Percentiles rank a stretch among this genome's conserved stretches.
These are phyloP conservation scores for Phytophthora agathidicida DNA, from an alignment of 352 stramenopile species.

Conservation along the genomic window DNA sequence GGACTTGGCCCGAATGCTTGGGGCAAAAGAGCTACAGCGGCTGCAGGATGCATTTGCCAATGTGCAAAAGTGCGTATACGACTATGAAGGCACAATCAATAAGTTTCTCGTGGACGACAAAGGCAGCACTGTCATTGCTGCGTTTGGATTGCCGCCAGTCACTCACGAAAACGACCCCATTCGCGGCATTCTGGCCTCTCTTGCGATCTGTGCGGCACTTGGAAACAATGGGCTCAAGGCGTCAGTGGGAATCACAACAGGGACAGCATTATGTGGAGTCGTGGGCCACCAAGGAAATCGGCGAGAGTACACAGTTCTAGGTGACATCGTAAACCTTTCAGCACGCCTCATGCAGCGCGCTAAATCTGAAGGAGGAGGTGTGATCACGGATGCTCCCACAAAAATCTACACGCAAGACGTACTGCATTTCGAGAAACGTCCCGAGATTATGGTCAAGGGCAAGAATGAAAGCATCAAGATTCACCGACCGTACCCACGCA, in stretches of 20 bases:
- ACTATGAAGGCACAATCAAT: slow-evolving; percentile 96
- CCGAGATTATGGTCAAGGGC: slow-evolving; percentile 92
- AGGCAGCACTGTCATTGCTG: slow-evolving; percentile 93
- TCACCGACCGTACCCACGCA: slow-evolving; percentile 84
- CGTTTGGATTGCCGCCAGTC: slow-evolving; percentile 92
- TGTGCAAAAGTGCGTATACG: slow-evolving; percentile 92
- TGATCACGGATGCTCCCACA: slow-evolving; percentile 90
- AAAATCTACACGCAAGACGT: slow-evolving; percentile 85
- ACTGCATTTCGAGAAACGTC: slow-evolving; percentile 89
- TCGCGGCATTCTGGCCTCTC: slow-evolving; percentile 87
- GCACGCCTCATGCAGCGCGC: slow-evolving; percentile 93
- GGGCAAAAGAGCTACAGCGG: slow-evolving; percentile 66
- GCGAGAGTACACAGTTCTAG: slow-evolving; percentile 94
- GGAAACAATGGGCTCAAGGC: slow-evolving; percentile 74
- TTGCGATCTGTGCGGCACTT: slow-evolving; percentile 84
- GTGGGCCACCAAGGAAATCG: slow-evolving; percentile 91
- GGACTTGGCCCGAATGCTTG: slow-evolving; percentile 79
- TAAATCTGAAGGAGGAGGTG: slow-evolving; percentile 81
- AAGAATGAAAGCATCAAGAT: slow-evolving; percentile 93
- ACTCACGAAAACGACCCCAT: slow-evolving; percentile 93
- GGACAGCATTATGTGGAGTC: slow-evolving; percentile 92
- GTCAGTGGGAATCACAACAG: slow-evolving; percentile 92
- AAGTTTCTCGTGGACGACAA: slow-evolving; percentile 97
- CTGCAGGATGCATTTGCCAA: slow-evolving; percentile 81
- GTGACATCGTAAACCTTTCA: slow-evolving; percentile 94